Conservation (phyloP, 768 basidiomycete genomes). For the Boletus patriciae region DNA sequence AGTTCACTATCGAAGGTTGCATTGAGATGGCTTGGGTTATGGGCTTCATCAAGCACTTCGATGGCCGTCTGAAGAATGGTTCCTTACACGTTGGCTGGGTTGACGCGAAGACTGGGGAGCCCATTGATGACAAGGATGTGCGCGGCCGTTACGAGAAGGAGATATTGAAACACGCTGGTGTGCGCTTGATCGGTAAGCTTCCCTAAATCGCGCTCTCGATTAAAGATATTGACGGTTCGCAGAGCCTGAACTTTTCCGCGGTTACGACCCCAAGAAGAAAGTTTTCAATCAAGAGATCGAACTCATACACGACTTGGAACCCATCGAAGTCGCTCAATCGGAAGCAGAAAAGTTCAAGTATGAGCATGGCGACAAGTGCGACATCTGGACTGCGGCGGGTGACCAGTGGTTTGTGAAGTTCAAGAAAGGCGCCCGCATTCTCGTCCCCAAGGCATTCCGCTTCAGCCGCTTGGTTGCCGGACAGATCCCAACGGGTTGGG, state of each 20-base stretch:
- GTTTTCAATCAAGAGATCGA: conserved; percentile 97
- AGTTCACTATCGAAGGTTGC: conserved; percentile 95
- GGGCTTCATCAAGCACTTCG: conserved; percentile 98
- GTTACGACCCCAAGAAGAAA: conserved; percentile 97
- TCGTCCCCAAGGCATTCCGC: conserved; percentile 91
- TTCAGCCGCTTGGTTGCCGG: conserved; percentile 95
- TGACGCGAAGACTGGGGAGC: conserved; percentile 88
- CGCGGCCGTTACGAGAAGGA: conserved; percentile 93
- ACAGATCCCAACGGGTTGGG: conserved; percentile 97
- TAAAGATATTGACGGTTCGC: conserved; percentile 16
- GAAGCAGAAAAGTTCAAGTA: conserved; percentile 96
- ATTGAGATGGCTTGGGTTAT: conserved; percentile 99
- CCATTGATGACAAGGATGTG: conserved; percentile 98
- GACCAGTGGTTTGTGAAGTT: conserved; percentile 99
- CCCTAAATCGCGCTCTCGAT: background rate
- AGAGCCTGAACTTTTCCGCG: conserved; percentile 98
- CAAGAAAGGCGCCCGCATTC: conserved; percentile 94
- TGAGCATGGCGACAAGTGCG: conserved; percentile 95
- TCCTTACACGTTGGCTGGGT: conserved; percentile 98
- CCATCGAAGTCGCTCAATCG: conserved; percentile 86
- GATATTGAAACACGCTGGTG: conserved; percentile 85
- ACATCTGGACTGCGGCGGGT: conserved; percentile 87
- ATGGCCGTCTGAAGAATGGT: conserved; percentile 92
- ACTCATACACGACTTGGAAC: conserved; percentile 93
- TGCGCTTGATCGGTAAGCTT: conserved; percentile 87